Evolutionary conservation across 768 basidiomycete genomes (phyloP).

Genomic region (Russula abietina): DNA sequence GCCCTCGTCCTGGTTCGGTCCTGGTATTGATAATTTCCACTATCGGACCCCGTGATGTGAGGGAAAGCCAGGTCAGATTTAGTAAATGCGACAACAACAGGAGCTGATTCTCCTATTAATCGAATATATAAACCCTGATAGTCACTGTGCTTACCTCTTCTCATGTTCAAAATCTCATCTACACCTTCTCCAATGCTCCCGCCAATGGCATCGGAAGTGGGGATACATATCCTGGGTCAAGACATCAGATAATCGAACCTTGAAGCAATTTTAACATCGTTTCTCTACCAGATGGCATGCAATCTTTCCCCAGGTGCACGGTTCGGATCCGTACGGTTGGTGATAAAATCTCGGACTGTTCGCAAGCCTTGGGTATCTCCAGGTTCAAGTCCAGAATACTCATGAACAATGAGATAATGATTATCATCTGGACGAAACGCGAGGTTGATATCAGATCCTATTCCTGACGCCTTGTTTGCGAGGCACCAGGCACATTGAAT

Average conservation of each 20-base stretch:
- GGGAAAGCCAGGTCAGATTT: neutral
- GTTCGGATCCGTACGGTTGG: neutral
- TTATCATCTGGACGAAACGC: neutral
- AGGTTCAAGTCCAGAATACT: neutral
- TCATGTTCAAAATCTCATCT: neutral
- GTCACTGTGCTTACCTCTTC: neutral
- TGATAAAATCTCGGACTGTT: neutral
- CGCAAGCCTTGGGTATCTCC: neutral
- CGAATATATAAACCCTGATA: neutral
- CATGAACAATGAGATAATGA: neutral
- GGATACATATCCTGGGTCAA: neutral
- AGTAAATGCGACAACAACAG: neutral
- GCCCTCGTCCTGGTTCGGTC: neutral
- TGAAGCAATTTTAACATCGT: neutral
- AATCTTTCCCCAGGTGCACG: neutral
- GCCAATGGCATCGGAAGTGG: neutral
- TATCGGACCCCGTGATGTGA: neutral
- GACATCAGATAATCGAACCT: neutral
- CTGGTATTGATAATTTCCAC: neutral
- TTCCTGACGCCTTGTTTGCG: neutral
- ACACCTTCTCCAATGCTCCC: neutral
- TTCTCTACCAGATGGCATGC: constrained; percentile 5
- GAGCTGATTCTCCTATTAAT: neutral
- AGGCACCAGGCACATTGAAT: no score
- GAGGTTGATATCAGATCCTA: neutral